These are phyloP conservation scores for Ophiocordyceps sinensis DNA, from an alignment of 2,329 filamentous ascomycete genomes.

Conservation along the genomic window DNA sequence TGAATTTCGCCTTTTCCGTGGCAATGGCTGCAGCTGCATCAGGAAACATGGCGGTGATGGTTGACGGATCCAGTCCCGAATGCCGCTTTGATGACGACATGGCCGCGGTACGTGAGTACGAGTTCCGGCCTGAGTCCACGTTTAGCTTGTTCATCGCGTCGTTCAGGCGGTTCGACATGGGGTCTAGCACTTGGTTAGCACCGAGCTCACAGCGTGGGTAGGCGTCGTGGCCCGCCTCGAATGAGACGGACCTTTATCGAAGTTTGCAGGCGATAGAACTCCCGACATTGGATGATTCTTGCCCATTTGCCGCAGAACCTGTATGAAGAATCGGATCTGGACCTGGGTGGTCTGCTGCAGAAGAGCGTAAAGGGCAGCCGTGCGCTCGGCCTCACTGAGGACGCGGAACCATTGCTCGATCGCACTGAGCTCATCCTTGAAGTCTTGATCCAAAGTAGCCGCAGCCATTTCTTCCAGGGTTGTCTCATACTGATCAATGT, in stretches of 20 bases:
- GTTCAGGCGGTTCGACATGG: conserved; percentile 89
- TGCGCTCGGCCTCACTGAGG: conserved; percentile 89
- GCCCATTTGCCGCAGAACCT: conserved; percentile 97
- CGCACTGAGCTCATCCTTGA: conserved; percentile 96
- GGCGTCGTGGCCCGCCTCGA: background rate
- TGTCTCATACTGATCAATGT: conserved; percentile 98
- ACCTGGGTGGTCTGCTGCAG: conserved; percentile 98
- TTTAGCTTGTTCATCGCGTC: conserved; percentile 95
- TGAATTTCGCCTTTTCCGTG: conserved; percentile 94
- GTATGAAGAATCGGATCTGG: conserved; percentile 97
- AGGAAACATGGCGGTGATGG: conserved; percentile 98
- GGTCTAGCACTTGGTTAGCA: conserved; percentile 44
- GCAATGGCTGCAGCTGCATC: conserved; percentile 97
- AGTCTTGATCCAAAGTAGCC: conserved; percentile 96
- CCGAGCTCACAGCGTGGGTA: background rate
- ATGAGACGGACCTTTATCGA: conserved; percentile 67
- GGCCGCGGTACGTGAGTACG: conserved; percentile 65
- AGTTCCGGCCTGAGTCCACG: conserved; percentile 76
- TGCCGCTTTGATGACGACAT: conserved; percentile 70
- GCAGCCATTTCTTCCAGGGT: conserved; percentile 98
- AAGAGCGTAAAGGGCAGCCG: conserved; percentile 85
- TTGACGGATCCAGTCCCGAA: conserved; percentile 82
- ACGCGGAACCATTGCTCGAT: conserved; percentile 99
- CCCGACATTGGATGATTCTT: conserved; percentile 97
- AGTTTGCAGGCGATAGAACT: conserved; percentile 84